Evolutionary conservation across 257 asterid genomes (phyloP), one percentile per base, ranked within the genome.

Genomic region (Thymus quinquecostatus): DNA sequence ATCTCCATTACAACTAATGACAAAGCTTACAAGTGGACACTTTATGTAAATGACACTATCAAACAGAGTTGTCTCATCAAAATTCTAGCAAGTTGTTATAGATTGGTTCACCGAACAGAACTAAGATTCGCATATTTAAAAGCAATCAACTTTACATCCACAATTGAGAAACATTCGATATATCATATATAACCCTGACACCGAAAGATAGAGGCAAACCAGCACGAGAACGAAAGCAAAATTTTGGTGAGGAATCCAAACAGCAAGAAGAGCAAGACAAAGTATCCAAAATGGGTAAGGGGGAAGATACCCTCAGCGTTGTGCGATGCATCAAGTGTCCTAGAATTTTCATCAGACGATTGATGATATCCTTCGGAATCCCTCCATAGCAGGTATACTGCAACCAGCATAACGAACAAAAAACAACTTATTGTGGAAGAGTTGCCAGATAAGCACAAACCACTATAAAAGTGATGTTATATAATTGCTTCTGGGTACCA

Each of bases 241-340:
- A 49, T 50, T 49, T 69, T 56, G n/a, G 53, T 36, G 73, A 56
- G 59, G 60, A 54, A 40, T 6, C 6, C 56, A 71, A 57, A 48
- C 34, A 53, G 57, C 51, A 27, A 32, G 64, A 63, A 28, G 21
- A 54, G 70, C 45, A 66, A 34, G 60, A 36, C n/a, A 60, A 14
- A 33, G n/a, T 60, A 66, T 44, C 14, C 56, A 44, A 69, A 45
- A 45, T 33, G 54, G 43, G 32, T 47, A 68, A 58, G 51, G 12
- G 60, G 60, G 61, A 74, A 69, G 60, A 66, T 84, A 91, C 96
- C 97, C 87, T 91, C 72, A 89, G 81, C 5, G 97, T 84, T 75
- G 95, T 85, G 60, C 87, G 85, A 70, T 87, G 92, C 81, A 91
- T 82, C 83, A 91, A 77, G 86, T 91, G 96, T 40, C 97, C 97